Conservation (phyloP, 2,329 filamentous ascomycete genomes). For the Thielaviopsis cerberus region DNA sequence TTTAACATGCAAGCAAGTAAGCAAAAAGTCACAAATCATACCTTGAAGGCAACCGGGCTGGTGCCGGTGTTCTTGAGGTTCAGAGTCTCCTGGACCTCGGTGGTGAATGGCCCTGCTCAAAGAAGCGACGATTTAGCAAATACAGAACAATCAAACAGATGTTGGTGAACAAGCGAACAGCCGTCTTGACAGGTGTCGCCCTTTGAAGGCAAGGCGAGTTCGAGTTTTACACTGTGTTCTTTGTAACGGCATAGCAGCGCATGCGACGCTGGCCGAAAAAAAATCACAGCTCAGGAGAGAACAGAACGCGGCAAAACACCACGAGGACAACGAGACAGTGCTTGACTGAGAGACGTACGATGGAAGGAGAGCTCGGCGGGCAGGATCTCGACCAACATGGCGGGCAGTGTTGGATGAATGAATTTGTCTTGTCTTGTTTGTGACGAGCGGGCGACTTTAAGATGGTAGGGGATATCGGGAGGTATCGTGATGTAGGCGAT, state of each 20-base stretch:
- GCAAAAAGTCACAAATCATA: constrained; percentile 19
- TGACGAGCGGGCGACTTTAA: neutral
- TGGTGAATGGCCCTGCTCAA: constrained; percentile 42
- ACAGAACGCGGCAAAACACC: neutral
- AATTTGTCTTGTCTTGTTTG: neutral
- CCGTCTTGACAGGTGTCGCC: constrained; percentile 7
- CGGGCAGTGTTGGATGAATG: constrained; percentile 17
- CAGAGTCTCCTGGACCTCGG: constrained; percentile 45
- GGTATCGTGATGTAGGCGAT: neutral
- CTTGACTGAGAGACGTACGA: constrained; percentile 45
- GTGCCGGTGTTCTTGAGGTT: constrained; percentile 46
- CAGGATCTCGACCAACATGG: constrained; percentile 89
- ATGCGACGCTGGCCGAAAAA: neutral
- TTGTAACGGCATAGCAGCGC: constrained; percentile 6
- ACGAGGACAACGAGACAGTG: too few species aligned
- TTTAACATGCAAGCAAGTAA: too few species aligned
- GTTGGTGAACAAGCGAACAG: constrained; percentile 7
- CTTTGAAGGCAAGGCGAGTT: neutral
- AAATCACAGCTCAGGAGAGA: neutral
- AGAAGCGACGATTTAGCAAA: neutral
- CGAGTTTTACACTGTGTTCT: neutral
- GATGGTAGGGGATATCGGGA: neutral
- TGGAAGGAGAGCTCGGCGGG: constrained; percentile 83
- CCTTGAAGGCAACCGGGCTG: constrained; percentile 51
- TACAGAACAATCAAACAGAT: neutral